These are phyloP conservation scores for Erodium moschatum DNA, from an alignment of 441 rosid species.

Conservation along the genomic window DNA sequence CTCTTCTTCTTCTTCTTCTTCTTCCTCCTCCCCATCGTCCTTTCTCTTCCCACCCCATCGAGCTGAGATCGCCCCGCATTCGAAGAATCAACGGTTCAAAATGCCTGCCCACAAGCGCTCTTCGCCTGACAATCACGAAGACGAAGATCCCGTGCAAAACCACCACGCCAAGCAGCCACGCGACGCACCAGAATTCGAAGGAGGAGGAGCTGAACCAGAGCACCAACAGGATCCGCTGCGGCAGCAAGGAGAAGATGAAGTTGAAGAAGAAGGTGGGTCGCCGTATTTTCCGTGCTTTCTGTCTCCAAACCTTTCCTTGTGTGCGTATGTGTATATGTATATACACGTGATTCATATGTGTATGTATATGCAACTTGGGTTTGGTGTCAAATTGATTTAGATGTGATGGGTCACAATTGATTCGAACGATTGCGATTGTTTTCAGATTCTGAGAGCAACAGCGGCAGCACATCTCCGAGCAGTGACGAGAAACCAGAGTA, in stretches of 20 bases:
- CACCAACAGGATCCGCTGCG: conserved; percentile 13
- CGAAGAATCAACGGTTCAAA: conserved; percentile 14
- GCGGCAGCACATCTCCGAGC: conserved; percentile 31
- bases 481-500: conserved; percentile 60
- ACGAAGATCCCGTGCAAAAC: conserved; percentile 26
- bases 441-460: conserved; percentile 53
- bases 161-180: conserved; percentile 29
- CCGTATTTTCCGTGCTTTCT: not conserved
- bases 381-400: conserved; percentile 21
- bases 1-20: conserved; percentile 9
- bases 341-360: conserved; percentile 7
- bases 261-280: conserved; percentile 18
- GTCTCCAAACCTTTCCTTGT: not conserved
- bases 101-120: conserved; percentile 72
- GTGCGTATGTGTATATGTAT: conserved; percentile 3
- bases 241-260: conserved; percentile 19
- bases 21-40: not conserved
- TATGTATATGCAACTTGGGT: not conserved
- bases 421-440: conserved; percentile 11
- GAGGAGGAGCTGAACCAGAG: conserved; percentile 17
- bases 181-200: conserved; percentile 19
- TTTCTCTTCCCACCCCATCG: not conserved
- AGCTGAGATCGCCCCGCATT: conserved; percentile 8
- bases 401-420: conserved; percentile 20
- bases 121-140: conserved; percentile 33